Conservation (phyloP, 2,329 filamentous ascomycete genomes). For the Escovopsis sp. region DNA sequence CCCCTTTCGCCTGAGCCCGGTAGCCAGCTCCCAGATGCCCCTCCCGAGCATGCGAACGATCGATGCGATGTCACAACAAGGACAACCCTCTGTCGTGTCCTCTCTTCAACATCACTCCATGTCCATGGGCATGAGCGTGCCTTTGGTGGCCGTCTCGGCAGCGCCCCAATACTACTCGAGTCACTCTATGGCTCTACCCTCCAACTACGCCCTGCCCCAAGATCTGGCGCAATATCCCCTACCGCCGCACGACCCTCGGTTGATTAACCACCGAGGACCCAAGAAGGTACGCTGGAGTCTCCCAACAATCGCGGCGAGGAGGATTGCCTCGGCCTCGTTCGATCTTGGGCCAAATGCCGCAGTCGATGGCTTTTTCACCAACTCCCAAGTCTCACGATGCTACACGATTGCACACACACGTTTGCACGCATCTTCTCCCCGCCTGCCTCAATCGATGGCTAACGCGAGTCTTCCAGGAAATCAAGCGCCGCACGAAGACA, state of each 20-base stretch:
- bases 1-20: constrained; percentile 15
- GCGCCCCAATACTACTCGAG: constrained; percentile 29
- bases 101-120: constrained; percentile 19
- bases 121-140: constrained; percentile 20
- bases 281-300: constrained; percentile 35
- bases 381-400: too few species aligned
- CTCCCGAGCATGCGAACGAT: constrained; percentile 27
- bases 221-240: constrained; percentile 31
- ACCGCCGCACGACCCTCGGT: constrained; percentile 32
- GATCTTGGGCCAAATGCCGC: not conserved
- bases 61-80: constrained; percentile 17
- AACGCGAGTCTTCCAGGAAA: constrained; percentile 30
- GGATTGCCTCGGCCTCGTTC: not conserved
- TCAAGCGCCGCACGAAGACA: constrained; percentile 47
- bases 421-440: too few species aligned
- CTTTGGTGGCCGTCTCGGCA: constrained; percentile 13
- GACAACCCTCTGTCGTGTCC: constrained; percentile 7
- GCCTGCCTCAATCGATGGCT: not conserved
- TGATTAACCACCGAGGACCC: constrained; percentile 32
- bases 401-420: too few species aligned
- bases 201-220: constrained; percentile 26
- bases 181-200: constrained; percentile 19
- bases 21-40: constrained; percentile 17
- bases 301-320: not conserved
- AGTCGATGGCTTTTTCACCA: not conserved